Base-by-base conservation (phyloP, 2,329 filamentous ascomycete genomes). In the Byssochlamys sp. region DNA sequence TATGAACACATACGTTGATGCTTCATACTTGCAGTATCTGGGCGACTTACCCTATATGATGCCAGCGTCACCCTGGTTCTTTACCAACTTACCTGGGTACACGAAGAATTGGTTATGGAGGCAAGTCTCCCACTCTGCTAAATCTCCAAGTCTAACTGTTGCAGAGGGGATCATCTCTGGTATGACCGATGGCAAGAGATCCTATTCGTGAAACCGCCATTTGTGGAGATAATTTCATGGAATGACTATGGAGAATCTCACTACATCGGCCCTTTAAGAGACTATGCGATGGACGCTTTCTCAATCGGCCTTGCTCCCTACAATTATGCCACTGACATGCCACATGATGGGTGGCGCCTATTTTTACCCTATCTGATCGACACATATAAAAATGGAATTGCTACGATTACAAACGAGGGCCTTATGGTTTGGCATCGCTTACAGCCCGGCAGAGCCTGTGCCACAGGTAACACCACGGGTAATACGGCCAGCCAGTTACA, bases 201-300 rank as follows among this genome's bases (percentile, higher is more conserved):
- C 9, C 39, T 45, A n/a, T 45, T 19, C 39, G 6, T 45, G 5
- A 19, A 45, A 45, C 39, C 39, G 5, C 39, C 39, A 7, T 45
- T 26, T 27, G 27, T 50, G 19, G 56, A 80, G 69, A 80, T 84
- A 50, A 77, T 83, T 52, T 80, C 79, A 19, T 84, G 81, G 81
- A 84, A 84, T 61, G 82, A 85, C 64, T 84, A 77, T 59, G 82
- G 82, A 33, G 82, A 85, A 66, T 79, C 81, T 1, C 81, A 82
- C 66, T 84, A 84, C 65, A 80, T 83, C 60, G 77, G 77, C 25
- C 77, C 80, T 6, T 9, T 45, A 2, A 19, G 39, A 19, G 39
- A 45, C 9, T 45, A 45, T 24, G 39, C 39, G 14, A 45, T 45
- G 39, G n/a, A 45, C 9, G 39, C 39, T 4, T 45, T 45, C 9